Base-by-base conservation (phyloP, 106 monocot species). In the Apostasia ramifera region DNA sequence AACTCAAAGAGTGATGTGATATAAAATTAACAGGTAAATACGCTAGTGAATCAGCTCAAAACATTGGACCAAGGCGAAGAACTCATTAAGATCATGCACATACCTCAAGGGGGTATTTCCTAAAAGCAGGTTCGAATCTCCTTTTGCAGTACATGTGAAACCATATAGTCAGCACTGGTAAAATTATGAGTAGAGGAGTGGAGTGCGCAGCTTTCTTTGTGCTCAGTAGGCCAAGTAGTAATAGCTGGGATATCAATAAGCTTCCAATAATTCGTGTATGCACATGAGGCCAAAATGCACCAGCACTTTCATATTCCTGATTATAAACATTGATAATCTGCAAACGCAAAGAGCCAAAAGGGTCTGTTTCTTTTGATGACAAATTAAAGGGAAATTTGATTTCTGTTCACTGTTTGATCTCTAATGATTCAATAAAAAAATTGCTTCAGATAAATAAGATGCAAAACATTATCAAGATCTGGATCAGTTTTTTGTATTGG, bases 301-400 rank as follows among this genome's bases (percentile, higher is more conserved):
- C 95, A 40, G 86, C 88, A 66, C 95, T 95, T 75, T 95, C 95
- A 65, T 95, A 95, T 71, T 95, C 80, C 73, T 95, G 91, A 76
- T 89, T 84, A 55, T 95, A 95, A 40, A 95, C 95, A 75, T 95
- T 95, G 39, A 91, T 95, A 8, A 95, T 92, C 95, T 95, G 83
- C n/a, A 65, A 72, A 61, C 42, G 5, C 44, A 9, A 72, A 80
- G 11, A n/a, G 6, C 49, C 43, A 15, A 26, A 26, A 26, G 26
- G 26, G 26, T 26, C 26, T 26, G 26, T 26, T 26, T 26, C 26
- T 26, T 26, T 26, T 26, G 26, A 26, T 26, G 26, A 26, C 26
- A 26, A 26, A 26, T 26, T 26, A 26, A 26, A 26, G 26, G 26
- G 26, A 26, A 26, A 26, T 26, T 26, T 26, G 26, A 26, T 26